Evolutionary conservation across 148 eudicot species (phyloP).

Genomic region (Drosera capensis): DNA sequence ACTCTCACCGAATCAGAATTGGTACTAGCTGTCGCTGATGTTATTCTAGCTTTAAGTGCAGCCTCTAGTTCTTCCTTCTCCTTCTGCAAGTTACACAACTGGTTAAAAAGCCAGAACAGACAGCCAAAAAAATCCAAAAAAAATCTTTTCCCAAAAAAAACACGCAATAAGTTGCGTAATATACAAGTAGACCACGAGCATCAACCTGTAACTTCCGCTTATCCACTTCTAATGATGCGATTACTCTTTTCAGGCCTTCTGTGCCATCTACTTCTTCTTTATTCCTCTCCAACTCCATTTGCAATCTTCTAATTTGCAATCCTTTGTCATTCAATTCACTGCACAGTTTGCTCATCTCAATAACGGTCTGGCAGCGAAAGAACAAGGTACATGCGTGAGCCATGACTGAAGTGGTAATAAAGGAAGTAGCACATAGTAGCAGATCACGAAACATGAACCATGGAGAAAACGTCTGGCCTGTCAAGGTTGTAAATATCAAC

Average conservation of each 20-base stretch:
- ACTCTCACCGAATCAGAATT: slow-evolving; percentile 1
- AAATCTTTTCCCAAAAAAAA: background rate
- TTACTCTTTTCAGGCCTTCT: slow-evolving; percentile 36
- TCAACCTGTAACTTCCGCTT: slow-evolving; percentile 57
- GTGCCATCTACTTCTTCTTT: slow-evolving; percentile 25
- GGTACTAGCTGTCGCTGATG: slow-evolving; percentile 6
- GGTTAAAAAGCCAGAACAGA: slow-evolving; percentile 2
- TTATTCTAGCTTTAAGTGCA: slow-evolving; percentile 21
- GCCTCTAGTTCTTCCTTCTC: slow-evolving; percentile 42
- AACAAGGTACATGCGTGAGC: background rate
- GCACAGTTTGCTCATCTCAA: slow-evolving; percentile 31
- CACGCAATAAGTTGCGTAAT: background rate
- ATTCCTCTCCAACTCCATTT: slow-evolving; percentile 44
- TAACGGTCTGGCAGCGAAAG: slow-evolving; percentile 25
- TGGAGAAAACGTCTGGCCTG: background rate
- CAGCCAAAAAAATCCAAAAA: background rate
- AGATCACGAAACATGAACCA: background rate
- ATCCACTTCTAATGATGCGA: slow-evolving; percentile 53
- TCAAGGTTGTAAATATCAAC: background rate
- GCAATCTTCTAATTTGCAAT: slow-evolving; percentile 44
- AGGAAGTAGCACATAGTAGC: background rate
- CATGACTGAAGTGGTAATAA: background rate
- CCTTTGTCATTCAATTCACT: slow-evolving; percentile 51
- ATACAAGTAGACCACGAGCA: slow-evolving; percentile 3
- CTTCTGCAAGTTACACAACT: slow-evolving; percentile 17